A percentile compares a stretch with the other conserved stretches of the same genome.
phyloP scores from a whole-genome alignment of 352 stramenopile species.

The Phytophthora sp. region DNA sequence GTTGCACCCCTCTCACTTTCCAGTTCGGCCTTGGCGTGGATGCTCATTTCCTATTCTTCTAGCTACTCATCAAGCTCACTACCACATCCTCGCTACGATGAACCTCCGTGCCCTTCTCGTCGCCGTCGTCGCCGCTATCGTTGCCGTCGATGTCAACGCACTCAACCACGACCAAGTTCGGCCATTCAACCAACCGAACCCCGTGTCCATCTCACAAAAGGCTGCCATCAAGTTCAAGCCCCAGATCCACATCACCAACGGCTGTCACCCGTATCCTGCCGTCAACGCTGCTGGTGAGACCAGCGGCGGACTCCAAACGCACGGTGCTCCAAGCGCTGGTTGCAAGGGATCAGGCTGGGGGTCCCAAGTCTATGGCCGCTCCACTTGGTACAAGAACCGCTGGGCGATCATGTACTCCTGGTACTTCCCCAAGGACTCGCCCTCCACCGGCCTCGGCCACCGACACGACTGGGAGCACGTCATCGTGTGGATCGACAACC shows the following conservation, averaged over 20 bases:
- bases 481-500: slow-evolving; percentile 1
- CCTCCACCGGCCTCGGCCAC: background rate
- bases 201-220: background rate
- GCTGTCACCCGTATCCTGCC: background rate
- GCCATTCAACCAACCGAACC: background rate
- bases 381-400: background rate
- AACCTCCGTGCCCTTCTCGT: no score
- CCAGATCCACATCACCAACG: background rate
- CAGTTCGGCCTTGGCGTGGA: no score
- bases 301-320: background rate
- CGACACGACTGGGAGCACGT: background rate
- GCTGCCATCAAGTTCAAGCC: slow-evolving; percentile 2
- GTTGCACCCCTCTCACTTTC: no score
- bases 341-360: background rate
- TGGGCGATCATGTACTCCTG: slow-evolving; percentile 4
- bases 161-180: background rate
- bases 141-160: background rate
- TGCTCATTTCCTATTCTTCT: no score
- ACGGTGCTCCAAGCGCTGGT: background rate
- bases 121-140: background rate
- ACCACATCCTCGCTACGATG: no score
- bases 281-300: background rate
- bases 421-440: slow-evolving; percentile 1
- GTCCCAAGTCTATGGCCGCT: slow-evolving; percentile 1
- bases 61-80: no score